phyloP scores from a whole-genome alignment of 345 rosid species.

The Clausena lansium region DNA sequence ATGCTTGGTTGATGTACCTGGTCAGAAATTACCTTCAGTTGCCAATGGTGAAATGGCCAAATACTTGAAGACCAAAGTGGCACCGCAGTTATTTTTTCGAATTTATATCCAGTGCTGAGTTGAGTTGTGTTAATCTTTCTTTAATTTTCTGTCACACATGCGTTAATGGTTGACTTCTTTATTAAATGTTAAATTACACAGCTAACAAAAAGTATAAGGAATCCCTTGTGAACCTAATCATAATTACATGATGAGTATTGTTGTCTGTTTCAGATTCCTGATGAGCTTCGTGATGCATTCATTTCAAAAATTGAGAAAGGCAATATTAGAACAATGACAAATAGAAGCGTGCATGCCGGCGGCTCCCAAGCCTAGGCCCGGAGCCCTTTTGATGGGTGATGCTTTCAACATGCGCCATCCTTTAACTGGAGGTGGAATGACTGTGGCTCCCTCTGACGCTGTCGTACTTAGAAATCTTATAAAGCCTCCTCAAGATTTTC shows the following conservation, averaged over 20 bases:
- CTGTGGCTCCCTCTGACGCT: background rate
- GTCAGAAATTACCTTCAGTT: background rate
- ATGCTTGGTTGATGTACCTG: background rate
- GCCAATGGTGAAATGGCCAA: background rate
- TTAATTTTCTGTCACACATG: too few species aligned
- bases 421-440: background rate
- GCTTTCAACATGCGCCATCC: constrained; percentile 3
- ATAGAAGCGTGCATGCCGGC: background rate
- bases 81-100: background rate
- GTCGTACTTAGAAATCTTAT: background rate
- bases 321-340: background rate
- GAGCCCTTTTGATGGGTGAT: background rate
- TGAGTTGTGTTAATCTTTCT: too few species aligned
- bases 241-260: too few species aligned
- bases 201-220: too few species aligned
- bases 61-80: background rate
- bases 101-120: too few species aligned
- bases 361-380: background rate
- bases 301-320: background rate
- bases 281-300: background rate
- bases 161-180: too few species aligned
- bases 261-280: background rate
- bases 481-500: background rate
- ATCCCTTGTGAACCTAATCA: too few species aligned
- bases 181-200: too few species aligned